Conservation (phyloP, 2,329 filamentous ascomycete species). For the Aspergillus awamori region DNA sequence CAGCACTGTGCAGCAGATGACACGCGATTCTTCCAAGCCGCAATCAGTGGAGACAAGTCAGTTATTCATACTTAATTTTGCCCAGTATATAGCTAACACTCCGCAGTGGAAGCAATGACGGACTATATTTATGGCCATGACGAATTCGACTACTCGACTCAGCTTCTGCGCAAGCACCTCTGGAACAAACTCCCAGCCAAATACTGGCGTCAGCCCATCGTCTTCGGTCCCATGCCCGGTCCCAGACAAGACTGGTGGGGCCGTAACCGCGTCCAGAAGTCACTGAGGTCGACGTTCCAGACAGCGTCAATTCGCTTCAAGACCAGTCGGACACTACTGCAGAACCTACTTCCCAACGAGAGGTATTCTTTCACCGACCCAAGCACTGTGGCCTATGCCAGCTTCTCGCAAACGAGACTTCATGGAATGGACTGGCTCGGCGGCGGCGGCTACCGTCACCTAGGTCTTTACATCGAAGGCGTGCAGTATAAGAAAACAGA, state of each 20-base stretch:
- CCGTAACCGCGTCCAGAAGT: conserved; percentile 23
- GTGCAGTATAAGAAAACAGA: conserved; percentile 58
- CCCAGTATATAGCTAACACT: neutral
- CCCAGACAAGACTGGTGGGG: conserved; percentile 43
- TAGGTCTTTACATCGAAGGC: conserved; percentile 65
- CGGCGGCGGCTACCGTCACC: conserved; percentile 59
- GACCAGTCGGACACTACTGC: conserved; percentile 53
- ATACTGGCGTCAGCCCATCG: conserved; percentile 51
- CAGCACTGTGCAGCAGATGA: conserved; percentile 59
- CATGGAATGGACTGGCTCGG: conserved; percentile 63
- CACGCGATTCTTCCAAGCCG: conserved; percentile 46
- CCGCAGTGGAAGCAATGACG: conserved; percentile 16
- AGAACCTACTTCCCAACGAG: conserved; percentile 51
- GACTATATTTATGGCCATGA: conserved; percentile 62
- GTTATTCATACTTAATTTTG: neutral
- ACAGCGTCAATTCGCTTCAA: conserved; percentile 56
- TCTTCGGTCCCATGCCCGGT: conserved; percentile 53
- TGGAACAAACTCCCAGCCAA: conserved; percentile 50
- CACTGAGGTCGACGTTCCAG: conserved; percentile 43
- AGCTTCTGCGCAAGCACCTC: conserved; percentile 49
- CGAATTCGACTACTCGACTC: conserved; percentile 58
- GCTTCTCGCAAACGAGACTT: conserved; percentile 47
- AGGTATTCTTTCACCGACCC: conserved; percentile 49
- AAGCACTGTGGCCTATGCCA: conserved; percentile 50
- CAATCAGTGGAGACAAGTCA: conserved; percentile 23